Evolutionary conservation across 2,329 filamentous ascomycete species (phyloP), one percentile per base, ranked within the genome.

Genomic region (Furcasterigmium furcatum): DNA sequence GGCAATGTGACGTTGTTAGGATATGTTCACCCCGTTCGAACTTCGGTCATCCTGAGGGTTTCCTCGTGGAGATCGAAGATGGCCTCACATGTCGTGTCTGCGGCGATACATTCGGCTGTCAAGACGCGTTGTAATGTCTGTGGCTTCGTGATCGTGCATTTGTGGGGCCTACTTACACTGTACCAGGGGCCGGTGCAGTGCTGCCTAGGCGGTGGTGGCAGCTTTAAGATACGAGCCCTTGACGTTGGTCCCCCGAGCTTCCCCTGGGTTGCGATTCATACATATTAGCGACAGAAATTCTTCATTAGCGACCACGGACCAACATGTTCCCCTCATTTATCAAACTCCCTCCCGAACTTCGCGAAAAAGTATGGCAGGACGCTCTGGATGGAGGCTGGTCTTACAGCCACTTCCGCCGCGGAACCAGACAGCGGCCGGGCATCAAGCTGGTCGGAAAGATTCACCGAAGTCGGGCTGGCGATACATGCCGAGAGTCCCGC

Each of bases 281-380:
- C 21, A n/a, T n/a, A n/a, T 36, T 19, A 19, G 34, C 34, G 21
- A 36, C 16, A 20, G 18, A 19, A 9, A 36, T n/a, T n/a, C n/a
- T n/a, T 70, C 59, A 38, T 73, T 72, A 2, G 69, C 68, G 44
- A 62, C 70, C 19, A 38, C 36, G 36, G 36, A 3, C 20, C 18
- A 21, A 22, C 9, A 38, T 38, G 36, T 38, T 38, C 22, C n/a
- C 20, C 20, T 38, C 36, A 13, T 38, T 38, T 38, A 4, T 19
- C 18, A 20, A 38, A 38, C 36, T 38, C 22, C 36, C 36, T 38
- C 36, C 36, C 36, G 36, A 38, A n/a, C 36, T 38, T 21, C 36
- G 36, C 36, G 20, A 21, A 22, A 20, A 38, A 14, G 22, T 38
- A 13, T 38, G 36, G 36, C 36, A 21, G 36, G 18, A 38, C 14